Percentiles rank a stretch among this genome's conserved stretches.
phyloP scores from a whole-genome alignment of 371 early-diverging fungal species.

The Caulochytrium protostelioides region DNA sequence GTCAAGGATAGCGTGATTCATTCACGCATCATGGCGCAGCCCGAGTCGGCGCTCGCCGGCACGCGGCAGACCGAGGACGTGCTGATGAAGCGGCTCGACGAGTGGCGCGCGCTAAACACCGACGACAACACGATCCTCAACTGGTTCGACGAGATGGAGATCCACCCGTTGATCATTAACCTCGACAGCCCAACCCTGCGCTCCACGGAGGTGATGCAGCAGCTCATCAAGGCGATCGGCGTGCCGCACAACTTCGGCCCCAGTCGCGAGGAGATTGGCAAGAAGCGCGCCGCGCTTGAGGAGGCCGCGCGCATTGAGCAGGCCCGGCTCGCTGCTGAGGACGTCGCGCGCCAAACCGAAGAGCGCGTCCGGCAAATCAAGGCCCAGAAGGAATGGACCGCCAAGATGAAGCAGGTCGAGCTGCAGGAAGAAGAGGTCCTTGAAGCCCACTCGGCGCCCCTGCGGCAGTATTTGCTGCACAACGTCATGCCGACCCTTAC shows the following conservation, averaged over 20 bases:
- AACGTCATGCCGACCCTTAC: constrained; percentile 32
- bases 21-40: constrained; percentile 24
- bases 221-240: constrained; percentile 16
- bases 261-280: constrained; percentile 23
- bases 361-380: constrained; percentile 22
- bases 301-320: constrained; percentile 9
- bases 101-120: constrained; percentile 18
- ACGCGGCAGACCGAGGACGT: constrained; percentile 24
- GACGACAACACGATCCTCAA: constrained; percentile 29
- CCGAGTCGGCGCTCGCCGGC: constrained; percentile 20
- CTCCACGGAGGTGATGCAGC: constrained; percentile 10
- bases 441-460: constrained; percentile 29
- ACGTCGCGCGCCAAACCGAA: constrained; percentile 17
- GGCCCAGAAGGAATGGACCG: constrained; percentile 24
- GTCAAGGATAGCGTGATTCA: constrained; percentile 21
- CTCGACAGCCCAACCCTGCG: constrained; percentile 4
- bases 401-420: constrained; percentile 23
- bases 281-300: constrained; percentile 13
- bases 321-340: background rate
- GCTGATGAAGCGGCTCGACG: constrained; percentile 16
- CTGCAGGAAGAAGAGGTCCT: constrained; percentile 32
- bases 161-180: constrained; percentile 15
- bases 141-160: constrained; percentile 30
- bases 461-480: constrained; percentile 30
- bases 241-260: constrained; percentile 30